Evolutionary conservation across 179 eudicot genomes (phyloP).

Genomic region (Camellia oleifera): DNA sequence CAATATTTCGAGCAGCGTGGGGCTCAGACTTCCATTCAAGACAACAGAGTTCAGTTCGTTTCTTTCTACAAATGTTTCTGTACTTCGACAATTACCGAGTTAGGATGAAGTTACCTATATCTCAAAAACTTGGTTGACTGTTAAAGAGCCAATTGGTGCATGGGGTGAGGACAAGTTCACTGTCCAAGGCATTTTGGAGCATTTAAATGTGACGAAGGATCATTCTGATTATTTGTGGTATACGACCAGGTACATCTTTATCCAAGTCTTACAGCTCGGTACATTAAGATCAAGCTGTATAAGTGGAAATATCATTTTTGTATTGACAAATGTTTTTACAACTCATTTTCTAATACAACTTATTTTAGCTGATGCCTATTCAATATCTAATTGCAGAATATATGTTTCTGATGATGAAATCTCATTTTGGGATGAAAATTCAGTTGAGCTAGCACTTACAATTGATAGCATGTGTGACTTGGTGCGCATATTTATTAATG

Average conservation of each 20-base stretch:
- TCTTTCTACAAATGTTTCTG: constrained; percentile 26
- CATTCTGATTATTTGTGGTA: constrained; percentile 92
- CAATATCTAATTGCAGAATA: constrained; percentile 41
- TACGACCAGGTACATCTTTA: constrained; percentile 61
- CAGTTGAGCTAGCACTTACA: constrained; percentile 49
- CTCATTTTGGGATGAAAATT: constrained; percentile 62
- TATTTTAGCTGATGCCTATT: background rate
- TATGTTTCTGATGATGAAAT: constrained; percentile 68
- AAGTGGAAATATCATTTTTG: background rate
- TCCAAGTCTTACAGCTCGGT: background rate
- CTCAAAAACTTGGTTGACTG: constrained; percentile 53
- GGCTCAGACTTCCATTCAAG: constrained; percentile 69
- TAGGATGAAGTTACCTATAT: constrained; percentile 29
- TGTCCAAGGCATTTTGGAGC: constrained; percentile 68
- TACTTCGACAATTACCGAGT: constrained; percentile 21
- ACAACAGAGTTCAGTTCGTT: constrained; percentile 26
- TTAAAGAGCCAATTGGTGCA: constrained; percentile 65
- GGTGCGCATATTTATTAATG: constrained; percentile 72
- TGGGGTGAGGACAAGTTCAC: constrained; percentile 66
- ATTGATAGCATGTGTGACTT: constrained; percentile 95
- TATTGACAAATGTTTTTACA: background rate
- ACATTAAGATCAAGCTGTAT: background rate
- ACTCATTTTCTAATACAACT: background rate
- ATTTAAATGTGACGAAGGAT: constrained; percentile 87
- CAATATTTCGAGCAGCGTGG: constrained; percentile 55